A percentile compares a stretch with the other conserved stretches of the same genome.
Conservation (phyloP, 2,329 filamentous ascomycete genomes). For the Ciborinia camelliae region DNA sequence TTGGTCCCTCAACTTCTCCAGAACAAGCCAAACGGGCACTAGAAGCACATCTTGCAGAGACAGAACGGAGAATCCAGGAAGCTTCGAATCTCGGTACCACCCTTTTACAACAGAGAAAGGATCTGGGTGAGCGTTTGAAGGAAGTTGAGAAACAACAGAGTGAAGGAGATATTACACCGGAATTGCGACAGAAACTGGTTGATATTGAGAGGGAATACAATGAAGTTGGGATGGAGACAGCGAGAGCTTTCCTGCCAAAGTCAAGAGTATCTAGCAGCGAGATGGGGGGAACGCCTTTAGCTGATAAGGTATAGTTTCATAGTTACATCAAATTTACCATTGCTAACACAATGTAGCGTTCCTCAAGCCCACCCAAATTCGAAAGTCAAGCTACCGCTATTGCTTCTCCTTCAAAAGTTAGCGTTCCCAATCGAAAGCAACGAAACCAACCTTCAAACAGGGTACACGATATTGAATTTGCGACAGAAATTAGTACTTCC, state of each 20-base stretch:
- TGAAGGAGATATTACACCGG: slow-evolving; percentile 75
- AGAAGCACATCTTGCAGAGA: slow-evolving; percentile 88
- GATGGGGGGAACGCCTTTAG: slow-evolving; percentile 44
- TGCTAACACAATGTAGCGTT: slow-evolving; percentile 50
- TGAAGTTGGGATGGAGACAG: slow-evolving; percentile 85
- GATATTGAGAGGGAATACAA: slow-evolving; percentile 95
- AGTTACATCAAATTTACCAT: slow-evolving; percentile 16
- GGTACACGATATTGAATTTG: slow-evolving; percentile 95
- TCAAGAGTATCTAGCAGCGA: slow-evolving; percentile 75
- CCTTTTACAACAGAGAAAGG: slow-evolving; percentile 80
- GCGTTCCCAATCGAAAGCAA: slow-evolving; percentile 80
- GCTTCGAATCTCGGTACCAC: slow-evolving; percentile 85
- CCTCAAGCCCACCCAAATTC: slow-evolving; percentile 72
- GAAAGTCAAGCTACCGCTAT: slow-evolving; percentile 77
- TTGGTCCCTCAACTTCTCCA: slow-evolving; percentile 74
- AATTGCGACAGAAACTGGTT: slow-evolving; percentile 75
- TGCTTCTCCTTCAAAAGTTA: slow-evolving; percentile 84
- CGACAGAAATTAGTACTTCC: slow-evolving; percentile 95
- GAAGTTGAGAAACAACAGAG: slow-evolving; percentile 77
- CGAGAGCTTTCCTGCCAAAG: slow-evolving; percentile 81
- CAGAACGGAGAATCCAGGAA: slow-evolving; percentile 85
- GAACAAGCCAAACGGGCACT: slow-evolving; percentile 84
- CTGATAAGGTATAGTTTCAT: slow-evolving; percentile 44
- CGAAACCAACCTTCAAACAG: slow-evolving; percentile 86
- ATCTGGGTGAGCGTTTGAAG: slow-evolving; percentile 74